phyloP scores from a whole-genome alignment of 2,329 filamentous ascomycete species.

The Trichoderma sp. region DNA sequence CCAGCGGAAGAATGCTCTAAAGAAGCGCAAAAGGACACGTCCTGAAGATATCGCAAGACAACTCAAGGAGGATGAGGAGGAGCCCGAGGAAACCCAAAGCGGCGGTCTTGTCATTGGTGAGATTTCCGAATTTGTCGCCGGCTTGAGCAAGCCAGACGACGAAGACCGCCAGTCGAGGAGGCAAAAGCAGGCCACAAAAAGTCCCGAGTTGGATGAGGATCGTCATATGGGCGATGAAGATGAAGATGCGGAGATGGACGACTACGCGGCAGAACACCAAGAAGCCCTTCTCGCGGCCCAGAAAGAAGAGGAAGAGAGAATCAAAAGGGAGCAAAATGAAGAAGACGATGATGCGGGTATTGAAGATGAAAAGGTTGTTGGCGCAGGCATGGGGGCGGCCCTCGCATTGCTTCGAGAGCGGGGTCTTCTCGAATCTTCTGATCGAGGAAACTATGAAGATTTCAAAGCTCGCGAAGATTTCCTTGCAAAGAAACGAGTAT shows the following conservation, averaged over 20 bases:
- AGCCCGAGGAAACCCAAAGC: constrained; percentile 40
- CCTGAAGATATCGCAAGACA: constrained; percentile 87
- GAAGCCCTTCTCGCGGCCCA: background rate
- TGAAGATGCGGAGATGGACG: constrained; percentile 37
- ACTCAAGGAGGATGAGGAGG: constrained; percentile 62
- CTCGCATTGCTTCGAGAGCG: constrained; percentile 82
- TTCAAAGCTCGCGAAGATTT: constrained; percentile 76
- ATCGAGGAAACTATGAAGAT: constrained; percentile 64
- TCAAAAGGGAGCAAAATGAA: constrained; percentile 37
- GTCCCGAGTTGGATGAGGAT: constrained; percentile 40
- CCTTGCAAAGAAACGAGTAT: constrained; percentile 69
- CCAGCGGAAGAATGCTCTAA: constrained; percentile 81
- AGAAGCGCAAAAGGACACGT: constrained; percentile 84
- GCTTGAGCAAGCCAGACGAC: constrained; percentile 68
- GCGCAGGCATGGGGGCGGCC: constrained; percentile 77
- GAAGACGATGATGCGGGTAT: constrained; percentile 63
- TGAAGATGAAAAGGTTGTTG: constrained; percentile 81
- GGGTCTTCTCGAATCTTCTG: constrained; percentile 70
- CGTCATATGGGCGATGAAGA: constrained; percentile 47
- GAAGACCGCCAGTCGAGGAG: constrained; percentile 56
- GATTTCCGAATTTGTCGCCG: constrained; percentile 91
- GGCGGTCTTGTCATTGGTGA: constrained; percentile 88
- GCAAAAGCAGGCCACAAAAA: constrained; percentile 38
- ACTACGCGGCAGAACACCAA: constrained; percentile 38
- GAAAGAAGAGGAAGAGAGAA: constrained; percentile 38